Percentiles rank a stretch among this genome's conserved stretches.
Evolutionary conservation across 192 early-diverging fungal genomes (phyloP).

Genomic region (Backusella australiensis): DNA sequence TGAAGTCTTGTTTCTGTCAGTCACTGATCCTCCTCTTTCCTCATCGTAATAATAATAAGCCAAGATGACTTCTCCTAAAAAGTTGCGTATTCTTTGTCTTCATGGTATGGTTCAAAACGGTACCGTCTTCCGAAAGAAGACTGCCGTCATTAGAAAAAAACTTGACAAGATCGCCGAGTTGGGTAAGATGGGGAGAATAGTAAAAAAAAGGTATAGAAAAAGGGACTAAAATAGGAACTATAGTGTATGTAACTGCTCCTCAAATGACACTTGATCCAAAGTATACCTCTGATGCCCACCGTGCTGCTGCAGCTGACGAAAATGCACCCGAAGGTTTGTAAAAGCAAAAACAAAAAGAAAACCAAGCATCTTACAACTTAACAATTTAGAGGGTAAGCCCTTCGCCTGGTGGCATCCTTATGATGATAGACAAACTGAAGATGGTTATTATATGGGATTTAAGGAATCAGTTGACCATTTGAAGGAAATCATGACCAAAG

Average conservation of each 20-base stretch:
- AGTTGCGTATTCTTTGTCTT: conserved; percentile 51
- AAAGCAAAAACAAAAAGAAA: background rate
- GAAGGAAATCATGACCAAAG: conserved; percentile 39
- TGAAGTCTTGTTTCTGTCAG: background rate
- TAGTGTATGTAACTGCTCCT: conserved; percentile 54
- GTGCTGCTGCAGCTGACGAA: conserved; percentile 33
- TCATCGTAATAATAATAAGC: background rate
- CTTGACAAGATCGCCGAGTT: conserved; percentile 51
- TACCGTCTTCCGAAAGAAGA: conserved; percentile 50
- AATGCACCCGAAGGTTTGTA: conserved; percentile 38
- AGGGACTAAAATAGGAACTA: background rate
- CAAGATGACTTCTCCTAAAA: conserved; percentile 8
- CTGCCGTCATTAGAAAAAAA: conserved; percentile 47
- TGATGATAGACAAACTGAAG: conserved; percentile 11
- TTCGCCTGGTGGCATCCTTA: conserved; percentile 49
- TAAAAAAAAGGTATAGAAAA: background rate
- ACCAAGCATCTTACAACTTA: background rate
- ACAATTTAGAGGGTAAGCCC: conserved; percentile 27
- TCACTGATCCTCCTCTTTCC: background rate
- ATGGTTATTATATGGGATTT: conserved; percentile 39
- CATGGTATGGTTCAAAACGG: conserved; percentile 56
- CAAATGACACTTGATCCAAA: conserved; percentile 45
- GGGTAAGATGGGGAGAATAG: conserved; percentile 26
- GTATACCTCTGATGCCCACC: conserved; percentile 39
- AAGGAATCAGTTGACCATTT: conserved; percentile 41